Percentiles rank a stretch among this genome's conserved stretches.
These are phyloP conservation scores for Penicillium corylophilum DNA, from an alignment of 2,329 filamentous ascomycete species.

Conservation along the genomic window DNA sequence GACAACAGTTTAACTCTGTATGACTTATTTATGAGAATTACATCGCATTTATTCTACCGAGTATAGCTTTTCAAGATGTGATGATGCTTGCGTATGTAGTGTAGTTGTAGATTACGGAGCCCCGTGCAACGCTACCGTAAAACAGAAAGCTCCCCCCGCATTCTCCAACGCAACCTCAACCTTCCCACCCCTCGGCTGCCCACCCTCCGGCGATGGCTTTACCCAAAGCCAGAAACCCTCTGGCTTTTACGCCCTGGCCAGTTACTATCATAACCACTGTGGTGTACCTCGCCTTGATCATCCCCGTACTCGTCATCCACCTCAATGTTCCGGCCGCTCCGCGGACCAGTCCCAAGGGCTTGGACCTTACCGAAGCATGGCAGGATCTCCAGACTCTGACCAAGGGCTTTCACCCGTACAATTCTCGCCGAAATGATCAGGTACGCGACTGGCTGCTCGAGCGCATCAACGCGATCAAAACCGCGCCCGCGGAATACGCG, in stretches of 20 bases:
- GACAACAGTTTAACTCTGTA: constrained; percentile 13
- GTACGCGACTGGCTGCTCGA: constrained; percentile 73
- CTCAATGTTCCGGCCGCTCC: constrained; percentile 71
- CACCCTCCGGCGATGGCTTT: constrained; percentile 32
- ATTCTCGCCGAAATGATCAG: constrained; percentile 77
- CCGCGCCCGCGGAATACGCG: constrained; percentile 46
- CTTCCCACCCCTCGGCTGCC: constrained; percentile 5
- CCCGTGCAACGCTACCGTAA: constrained; percentile 5
- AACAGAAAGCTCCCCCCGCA: constrained; percentile 21
- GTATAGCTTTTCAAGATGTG: background rate
- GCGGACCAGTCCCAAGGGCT: constrained; percentile 56
- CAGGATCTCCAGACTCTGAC: constrained; percentile 75
- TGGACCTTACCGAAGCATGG: constrained; percentile 87
- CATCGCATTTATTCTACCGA: constrained; percentile 12
- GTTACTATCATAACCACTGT: constrained; percentile 77
- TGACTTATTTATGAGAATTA: constrained; percentile 13
- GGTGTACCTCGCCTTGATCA: constrained; percentile 74
- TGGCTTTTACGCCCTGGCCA: constrained; percentile 76
- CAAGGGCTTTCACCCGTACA: constrained; percentile 79
- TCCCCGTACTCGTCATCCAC: constrained; percentile 71
- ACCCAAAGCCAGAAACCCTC: constrained; percentile 40
- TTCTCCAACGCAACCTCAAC: constrained; percentile 22
- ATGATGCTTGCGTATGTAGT: background rate
- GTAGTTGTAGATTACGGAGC: background rate
- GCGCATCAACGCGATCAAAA: constrained; percentile 67